phyloP scores from a whole-genome alignment of 345 rosid genomes.

The Aquilaria sinensis region DNA sequence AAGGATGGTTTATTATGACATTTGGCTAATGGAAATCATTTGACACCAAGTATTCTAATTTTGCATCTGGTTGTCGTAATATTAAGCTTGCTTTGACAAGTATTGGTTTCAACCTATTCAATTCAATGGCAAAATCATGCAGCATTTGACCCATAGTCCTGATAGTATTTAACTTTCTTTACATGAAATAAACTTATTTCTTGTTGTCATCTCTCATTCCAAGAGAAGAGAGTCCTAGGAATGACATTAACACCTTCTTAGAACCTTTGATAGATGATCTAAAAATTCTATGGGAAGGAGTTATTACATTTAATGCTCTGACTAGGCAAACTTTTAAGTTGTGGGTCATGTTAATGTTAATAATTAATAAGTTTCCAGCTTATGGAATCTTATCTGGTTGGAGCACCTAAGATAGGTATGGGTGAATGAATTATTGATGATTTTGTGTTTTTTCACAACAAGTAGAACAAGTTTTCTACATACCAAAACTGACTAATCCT shows the following conservation, averaged over 20 bases:
- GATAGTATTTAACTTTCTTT: neutral
- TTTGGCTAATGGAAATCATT: slow-evolving; percentile 4
- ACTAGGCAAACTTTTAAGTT: no score
- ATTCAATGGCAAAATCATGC: neutral
- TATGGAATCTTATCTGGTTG: no score
- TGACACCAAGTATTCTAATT: neutral
- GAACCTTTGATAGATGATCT: no score
- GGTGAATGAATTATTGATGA: neutral
- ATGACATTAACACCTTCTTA: no score
- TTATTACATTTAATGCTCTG: no score
- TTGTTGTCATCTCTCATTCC: no score
- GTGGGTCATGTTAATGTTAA: no score
- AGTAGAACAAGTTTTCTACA: slow-evolving; percentile 6
- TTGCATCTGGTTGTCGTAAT: slow-evolving; percentile 8
- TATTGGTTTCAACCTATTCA: slow-evolving; percentile 9
- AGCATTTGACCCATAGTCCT: neutral
- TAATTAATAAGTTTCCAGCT: no score
- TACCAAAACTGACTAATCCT: neutral
- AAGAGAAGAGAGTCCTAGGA: no score
- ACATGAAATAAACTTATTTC: no score
- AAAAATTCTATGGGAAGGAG: no score
- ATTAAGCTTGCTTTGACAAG: neutral
- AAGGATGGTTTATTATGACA: neutral
- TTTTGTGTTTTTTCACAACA: neutral
- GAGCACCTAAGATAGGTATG: no score